Evolutionary conservation across 1,284 basidiomycete species (phyloP).

Genomic region (Rhodotorula sp.): DNA sequence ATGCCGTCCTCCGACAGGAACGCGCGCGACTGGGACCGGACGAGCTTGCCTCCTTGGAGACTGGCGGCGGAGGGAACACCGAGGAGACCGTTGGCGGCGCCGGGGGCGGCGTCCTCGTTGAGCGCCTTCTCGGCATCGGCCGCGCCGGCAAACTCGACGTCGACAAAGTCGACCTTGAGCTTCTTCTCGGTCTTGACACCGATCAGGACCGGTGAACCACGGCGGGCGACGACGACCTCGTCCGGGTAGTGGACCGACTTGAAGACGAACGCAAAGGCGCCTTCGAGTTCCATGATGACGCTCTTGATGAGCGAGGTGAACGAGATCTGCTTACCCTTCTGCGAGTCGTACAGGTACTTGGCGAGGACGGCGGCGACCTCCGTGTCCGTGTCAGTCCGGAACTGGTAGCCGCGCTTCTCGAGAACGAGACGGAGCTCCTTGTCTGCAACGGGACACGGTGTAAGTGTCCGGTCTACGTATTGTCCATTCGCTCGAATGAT

Average conservation of each 20-base stretch:
- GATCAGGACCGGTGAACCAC: constrained; percentile 93
- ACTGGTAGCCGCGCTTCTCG: constrained; percentile 91
- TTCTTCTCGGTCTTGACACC: constrained; percentile 99
- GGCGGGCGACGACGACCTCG: constrained; percentile 90
- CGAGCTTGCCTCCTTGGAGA: constrained; percentile 64
- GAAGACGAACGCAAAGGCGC: constrained; percentile 99
- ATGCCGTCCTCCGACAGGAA: constrained; percentile 94
- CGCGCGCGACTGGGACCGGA: constrained; percentile 92
- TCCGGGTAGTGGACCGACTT: constrained; percentile 96
- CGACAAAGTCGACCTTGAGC: constrained; percentile 99
- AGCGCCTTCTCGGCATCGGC: constrained; percentile 29
- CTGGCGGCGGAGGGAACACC: constrained; percentile 62
- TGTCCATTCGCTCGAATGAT: accelerated
- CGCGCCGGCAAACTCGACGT: constrained; percentile 85
- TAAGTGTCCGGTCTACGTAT: constrained; percentile 43
- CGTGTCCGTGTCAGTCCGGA: constrained; percentile 96
- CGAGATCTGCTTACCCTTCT: constrained; percentile 55
- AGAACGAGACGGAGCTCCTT: constrained; percentile 86
- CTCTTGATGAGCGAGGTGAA: constrained; percentile 69
- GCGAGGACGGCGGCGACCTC: constrained; percentile 94
- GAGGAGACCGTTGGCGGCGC: constrained; percentile 57
- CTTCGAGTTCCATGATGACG: constrained; percentile 96
- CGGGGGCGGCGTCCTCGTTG: constrained; percentile 7
- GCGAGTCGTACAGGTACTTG: constrained; percentile 96
- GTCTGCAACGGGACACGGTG: constrained; percentile 43